Percentiles rank a stretch among this genome's conserved stretches.
Conservation (phyloP, 192 early-diverging fungal genomes). For the Coemansia sp. region DNA sequence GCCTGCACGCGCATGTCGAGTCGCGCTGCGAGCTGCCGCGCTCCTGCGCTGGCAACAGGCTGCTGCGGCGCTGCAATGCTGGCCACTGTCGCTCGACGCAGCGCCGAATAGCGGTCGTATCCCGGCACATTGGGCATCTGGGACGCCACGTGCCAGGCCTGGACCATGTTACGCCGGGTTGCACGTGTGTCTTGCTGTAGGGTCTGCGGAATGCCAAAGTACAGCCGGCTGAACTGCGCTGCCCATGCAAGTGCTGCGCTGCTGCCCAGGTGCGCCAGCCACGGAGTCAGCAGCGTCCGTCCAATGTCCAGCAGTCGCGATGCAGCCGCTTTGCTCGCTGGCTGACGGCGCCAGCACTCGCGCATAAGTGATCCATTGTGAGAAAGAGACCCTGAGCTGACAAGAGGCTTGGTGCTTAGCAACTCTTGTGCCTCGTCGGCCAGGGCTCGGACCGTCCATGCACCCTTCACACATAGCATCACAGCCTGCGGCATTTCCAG, state of each 20-base stretch:
- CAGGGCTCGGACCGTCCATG: conserved; percentile 27
- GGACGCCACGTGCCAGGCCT: conserved; percentile 24
- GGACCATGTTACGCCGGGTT: conserved; percentile 36
- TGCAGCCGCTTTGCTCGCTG: background rate
- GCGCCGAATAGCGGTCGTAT: conserved; percentile 19
- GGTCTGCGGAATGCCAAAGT: conserved; percentile 17
- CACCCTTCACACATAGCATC: conserved; percentile 30
- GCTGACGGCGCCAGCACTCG: conserved; percentile 26
- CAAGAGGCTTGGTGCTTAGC: background rate
- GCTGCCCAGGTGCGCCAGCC: conserved; percentile 25
- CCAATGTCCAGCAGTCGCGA: conserved; percentile 8
- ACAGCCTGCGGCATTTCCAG: conserved; percentile 12
- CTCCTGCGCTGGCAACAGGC: conserved; percentile 8
- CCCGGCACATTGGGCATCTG: background rate
- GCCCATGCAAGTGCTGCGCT: conserved; percentile 25
- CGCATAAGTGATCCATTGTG: conserved; percentile 11
- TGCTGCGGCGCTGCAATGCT: background rate
- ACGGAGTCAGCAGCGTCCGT: conserved; percentile 24
- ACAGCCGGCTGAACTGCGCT: conserved; percentile 23
- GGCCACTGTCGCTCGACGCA: conserved; percentile 19
- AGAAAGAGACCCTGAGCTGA: background rate
- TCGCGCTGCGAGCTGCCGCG: conserved; percentile 16
- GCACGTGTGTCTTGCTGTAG: conserved; percentile 17
- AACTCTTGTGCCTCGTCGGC: conserved; percentile 6
- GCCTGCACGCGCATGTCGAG: conserved; percentile 37